A percentile compares a stretch with the other conserved stretches of the same genome.
These are phyloP conservation scores for Curvularia verruculosa DNA, from an alignment of 2,329 filamentous ascomycete genomes.

Conservation along the genomic window DNA sequence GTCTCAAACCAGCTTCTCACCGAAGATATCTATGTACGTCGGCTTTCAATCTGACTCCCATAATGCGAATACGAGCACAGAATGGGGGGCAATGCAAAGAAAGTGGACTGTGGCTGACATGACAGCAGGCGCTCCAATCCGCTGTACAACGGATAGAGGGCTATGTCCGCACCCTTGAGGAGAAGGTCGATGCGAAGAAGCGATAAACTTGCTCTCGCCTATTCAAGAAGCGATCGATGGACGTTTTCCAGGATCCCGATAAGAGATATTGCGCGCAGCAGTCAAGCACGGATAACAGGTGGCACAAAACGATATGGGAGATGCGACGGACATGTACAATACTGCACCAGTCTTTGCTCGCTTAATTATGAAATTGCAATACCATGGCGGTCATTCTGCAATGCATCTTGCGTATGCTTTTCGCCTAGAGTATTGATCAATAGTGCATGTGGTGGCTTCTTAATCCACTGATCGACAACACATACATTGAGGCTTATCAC, in stretches of 20 bases:
- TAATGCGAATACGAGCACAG: background rate
- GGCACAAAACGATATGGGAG: background rate
- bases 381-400: background rate
- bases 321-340: constrained; percentile 9
- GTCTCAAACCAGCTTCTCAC: constrained; percentile 90
- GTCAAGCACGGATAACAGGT: background rate
- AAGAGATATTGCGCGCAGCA: background rate
- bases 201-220: constrained; percentile 2
- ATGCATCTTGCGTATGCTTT: background rate
- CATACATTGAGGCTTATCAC: background rate
- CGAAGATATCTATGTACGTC: constrained; percentile 92
- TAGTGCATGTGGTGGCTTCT: background rate
- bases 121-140: constrained; percentile 72
- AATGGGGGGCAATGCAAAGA: no score
- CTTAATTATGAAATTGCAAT: constrained; percentile 5
- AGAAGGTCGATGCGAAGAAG: constrained; percentile 67
- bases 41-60: background rate
- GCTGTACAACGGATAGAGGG: constrained; percentile 85
- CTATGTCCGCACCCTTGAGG: constrained; percentile 82
- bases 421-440: background rate
- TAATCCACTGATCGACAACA: background rate
- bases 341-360: constrained; percentile 7
- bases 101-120: constrained; percentile 21
- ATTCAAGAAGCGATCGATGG: background rate
- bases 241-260: background rate